Base-by-base conservation (phyloP, 495 filamentous ascomycete species). In the Penicillium manginii region DNA sequence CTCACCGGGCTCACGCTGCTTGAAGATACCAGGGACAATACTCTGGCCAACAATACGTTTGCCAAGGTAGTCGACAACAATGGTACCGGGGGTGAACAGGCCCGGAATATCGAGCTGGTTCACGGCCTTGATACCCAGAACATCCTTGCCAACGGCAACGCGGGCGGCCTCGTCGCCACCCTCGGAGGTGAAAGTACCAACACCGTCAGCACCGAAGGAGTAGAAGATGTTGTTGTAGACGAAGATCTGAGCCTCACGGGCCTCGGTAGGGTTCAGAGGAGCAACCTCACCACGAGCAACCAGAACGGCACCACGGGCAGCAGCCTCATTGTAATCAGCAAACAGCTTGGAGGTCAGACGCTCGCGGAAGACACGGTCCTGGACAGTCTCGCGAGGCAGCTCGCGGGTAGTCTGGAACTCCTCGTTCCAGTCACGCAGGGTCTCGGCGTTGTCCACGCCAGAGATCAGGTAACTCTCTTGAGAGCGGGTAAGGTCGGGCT, bases 151-250 rank as follows among this genome's bases (percentile, higher is more conserved):
- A 11, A 96, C 96, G 31, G 96, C 96, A 46, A 98, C 92, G 39
- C 94, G 85, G 11, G 96, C 96, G 43, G 96, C 96, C 74, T 99
- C 96, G 68, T 99, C 93, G 17, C 96, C 96, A 57, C 96, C 96
- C 78, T 98, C 94, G 23, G 86, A 90, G 26, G 91, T 91, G 77
- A 99, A 99, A 32, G 96, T 99, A 32, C 93, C 93, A 51, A 98
- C 94, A 42, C 96, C 96, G 70, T 99, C 96, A 42, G 93, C 94
- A 60, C 96, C 96, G 66, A 96, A 97, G 3, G 94, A 98, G 80
- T 93, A 98, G 80, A 99, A 99, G 57, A 99, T 89, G 75, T 98
- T 98, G 79, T 98, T 98, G 77, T 97, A 98, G 15, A 99, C 92
- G 69, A 97, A 99, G 60, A 99, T 99, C 76, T 98, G 96, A 3